Base-by-base conservation (phyloP, 1,284 basidiomycete species). In the Ustanciosporium gigantosporum region DNA sequence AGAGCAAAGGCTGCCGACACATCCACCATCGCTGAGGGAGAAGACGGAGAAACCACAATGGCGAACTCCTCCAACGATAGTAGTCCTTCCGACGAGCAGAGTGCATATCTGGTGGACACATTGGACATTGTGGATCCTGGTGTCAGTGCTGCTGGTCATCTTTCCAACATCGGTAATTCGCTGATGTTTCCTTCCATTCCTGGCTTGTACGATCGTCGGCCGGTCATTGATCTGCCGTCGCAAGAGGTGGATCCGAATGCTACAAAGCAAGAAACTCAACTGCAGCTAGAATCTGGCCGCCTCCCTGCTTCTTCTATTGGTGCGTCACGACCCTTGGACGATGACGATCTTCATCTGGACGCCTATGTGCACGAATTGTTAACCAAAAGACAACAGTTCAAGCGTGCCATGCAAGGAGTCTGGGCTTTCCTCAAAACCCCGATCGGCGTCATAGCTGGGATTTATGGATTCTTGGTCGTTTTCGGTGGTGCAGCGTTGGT, bases 351-450 rank as follows among this genome's bases (percentile, higher is more conserved):
- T 23, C 64, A 56, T n/a, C 49, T 66, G 3, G 64, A 66, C 20
- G 48, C 58, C 0, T 60, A 61, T 42, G 58, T 66, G 0, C 48
- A 61, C 35, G 49, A 56, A 25, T 35, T 61, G 36, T 41, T 66
- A 20, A 57, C 52, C 36, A 57, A 61, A 20, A 37, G 43, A 27
- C 61, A 65, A 25, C 49, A 59, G 74, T 79, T 85, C 38, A 82
- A 83, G 44, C 81, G 86, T 9, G 85, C 83, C 0, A 78, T 88
- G 69, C 81, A 82, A 60, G 89, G 90, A 5, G 81, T 91, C 2
- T 90, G 89, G 88, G 84, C 86, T 1, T 92, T 89, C 70, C 78
- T 91, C 52, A 90, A 88, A 80, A 92, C 90, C 47, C 81, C 81
- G 1, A 78, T 81, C 64, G 90, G 89, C 71, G 85, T 72, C 21